Conservation (phyloP, 2,329 filamentous ascomycete species). For the Rhinocladiella mackenziei region DNA sequence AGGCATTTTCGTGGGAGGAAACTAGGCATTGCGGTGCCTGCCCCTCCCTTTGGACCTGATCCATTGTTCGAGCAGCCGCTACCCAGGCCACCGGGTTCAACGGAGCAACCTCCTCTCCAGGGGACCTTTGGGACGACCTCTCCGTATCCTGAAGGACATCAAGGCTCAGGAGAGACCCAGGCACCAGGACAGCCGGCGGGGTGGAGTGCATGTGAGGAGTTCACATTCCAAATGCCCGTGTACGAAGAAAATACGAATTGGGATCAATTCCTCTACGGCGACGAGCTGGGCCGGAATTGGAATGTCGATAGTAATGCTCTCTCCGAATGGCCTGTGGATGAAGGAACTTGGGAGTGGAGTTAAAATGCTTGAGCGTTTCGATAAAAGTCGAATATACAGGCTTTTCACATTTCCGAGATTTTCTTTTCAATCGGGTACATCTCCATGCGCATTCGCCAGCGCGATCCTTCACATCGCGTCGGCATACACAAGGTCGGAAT, state of each 20-base stretch:
- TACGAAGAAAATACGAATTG: slow-evolving; percentile 14
- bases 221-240: slow-evolving; percentile 1
- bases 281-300: slow-evolving; percentile 24
- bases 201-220: slow-evolving; percentile 1
- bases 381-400: not conserved
- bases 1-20: slow-evolving; percentile 2
- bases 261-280: slow-evolving; percentile 26
- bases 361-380: not conserved
- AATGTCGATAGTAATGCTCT: slow-evolving; percentile 13
- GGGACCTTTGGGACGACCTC: too few species aligned
- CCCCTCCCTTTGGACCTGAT: too few species aligned
- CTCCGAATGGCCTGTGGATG: slow-evolving; percentile 10
- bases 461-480: slow-evolving; percentile 11
- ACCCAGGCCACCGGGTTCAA: too few species aligned
- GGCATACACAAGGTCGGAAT: slow-evolving; percentile 13
- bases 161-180: too few species aligned
- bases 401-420: too few species aligned
- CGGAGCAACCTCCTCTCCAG: too few species aligned
- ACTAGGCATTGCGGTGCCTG: too few species aligned
- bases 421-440: too few species aligned
- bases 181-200: not conserved
- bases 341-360: slow-evolving; percentile 2
- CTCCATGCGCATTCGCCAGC: slow-evolving; percentile 2
- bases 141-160: too few species aligned
- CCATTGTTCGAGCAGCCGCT: too few species aligned